These are phyloP conservation scores for Penicillium nordicum DNA, from an alignment of 2,329 filamentous ascomycete genomes.

Conservation along the genomic window DNA sequence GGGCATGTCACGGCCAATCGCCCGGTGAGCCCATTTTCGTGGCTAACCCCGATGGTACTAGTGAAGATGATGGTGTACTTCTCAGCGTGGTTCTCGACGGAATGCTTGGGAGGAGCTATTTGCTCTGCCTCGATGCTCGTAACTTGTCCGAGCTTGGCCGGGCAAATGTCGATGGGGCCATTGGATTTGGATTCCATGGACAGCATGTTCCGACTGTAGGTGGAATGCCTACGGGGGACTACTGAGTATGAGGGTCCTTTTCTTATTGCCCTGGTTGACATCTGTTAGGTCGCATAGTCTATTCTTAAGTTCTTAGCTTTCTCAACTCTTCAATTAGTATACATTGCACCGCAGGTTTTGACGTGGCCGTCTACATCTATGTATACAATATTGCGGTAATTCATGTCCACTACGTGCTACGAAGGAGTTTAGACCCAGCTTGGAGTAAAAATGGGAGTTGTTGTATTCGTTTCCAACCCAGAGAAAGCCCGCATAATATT, in stretches of 20 bases:
- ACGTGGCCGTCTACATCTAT: no score
- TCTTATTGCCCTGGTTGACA: background rate
- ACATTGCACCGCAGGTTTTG: background rate
- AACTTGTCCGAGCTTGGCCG: constrained; percentile 50
- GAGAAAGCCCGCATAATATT: no score
- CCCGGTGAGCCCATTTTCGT: constrained; percentile 56
- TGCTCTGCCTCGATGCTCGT: constrained; percentile 51
- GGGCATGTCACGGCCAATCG: constrained; percentile 50
- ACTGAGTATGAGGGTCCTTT: constrained; percentile 8
- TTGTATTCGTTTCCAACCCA: no score
- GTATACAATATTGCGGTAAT: no score
- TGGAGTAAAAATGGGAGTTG: no score
- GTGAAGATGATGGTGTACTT: constrained; percentile 54
- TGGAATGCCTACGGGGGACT: constrained; percentile 27
- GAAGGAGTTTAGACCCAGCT: no score
- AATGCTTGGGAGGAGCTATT: constrained; percentile 48
- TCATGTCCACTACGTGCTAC: no score
- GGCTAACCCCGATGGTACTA: constrained; percentile 19
- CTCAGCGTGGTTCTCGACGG: constrained; percentile 55
- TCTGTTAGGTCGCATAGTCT: background rate
- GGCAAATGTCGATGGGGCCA: constrained; percentile 47
- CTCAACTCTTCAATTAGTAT: background rate
- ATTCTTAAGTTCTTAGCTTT: background rate
- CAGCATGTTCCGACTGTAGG: constrained; percentile 33
- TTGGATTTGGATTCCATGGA: constrained; percentile 56